phyloP scores from a whole-genome alignment of 495 filamentous ascomycete genomes.

The Cercophora scortea region DNA sequence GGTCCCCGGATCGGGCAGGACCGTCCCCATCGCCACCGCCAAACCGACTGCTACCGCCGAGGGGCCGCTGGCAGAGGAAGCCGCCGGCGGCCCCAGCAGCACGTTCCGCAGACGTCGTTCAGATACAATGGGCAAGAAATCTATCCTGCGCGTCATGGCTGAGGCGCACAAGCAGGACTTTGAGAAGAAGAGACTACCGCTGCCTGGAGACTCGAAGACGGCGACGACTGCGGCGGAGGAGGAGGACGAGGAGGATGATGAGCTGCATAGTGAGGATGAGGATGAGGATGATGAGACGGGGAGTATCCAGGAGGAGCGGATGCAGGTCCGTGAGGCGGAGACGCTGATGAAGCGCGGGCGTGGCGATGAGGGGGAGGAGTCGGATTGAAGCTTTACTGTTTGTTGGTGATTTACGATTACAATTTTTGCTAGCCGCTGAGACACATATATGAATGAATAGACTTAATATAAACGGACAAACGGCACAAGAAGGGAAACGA shows the following conservation, averaged over 20 bases:
- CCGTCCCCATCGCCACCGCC: background rate
- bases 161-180: constrained; percentile 83
- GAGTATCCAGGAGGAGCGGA: constrained; percentile 20
- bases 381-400: background rate
- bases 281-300: constrained; percentile 28
- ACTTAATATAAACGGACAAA: too few species aligned
- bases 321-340: constrained; percentile 14
- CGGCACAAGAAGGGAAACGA: too few species aligned
- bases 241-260: constrained; percentile 5
- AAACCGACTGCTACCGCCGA: background rate
- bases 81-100: background rate
- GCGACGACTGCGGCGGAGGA: constrained; percentile 1
- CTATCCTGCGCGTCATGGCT: constrained; percentile 49
- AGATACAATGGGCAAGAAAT: constrained; percentile 38
- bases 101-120: constrained; percentile 28
- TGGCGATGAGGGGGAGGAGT: background rate
- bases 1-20: background rate
- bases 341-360: constrained; percentile 3
- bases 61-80: background rate
- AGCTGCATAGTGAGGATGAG: constrained; percentile 13
- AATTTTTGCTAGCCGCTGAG: too few species aligned
- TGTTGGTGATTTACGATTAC: too few species aligned
- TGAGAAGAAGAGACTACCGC: constrained; percentile 56
- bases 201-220: background rate
- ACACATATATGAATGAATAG: too few species aligned